Evolutionary conservation across 2,329 filamentous ascomycete species (phyloP).

Genomic region (Xylaria polymorpha): DNA sequence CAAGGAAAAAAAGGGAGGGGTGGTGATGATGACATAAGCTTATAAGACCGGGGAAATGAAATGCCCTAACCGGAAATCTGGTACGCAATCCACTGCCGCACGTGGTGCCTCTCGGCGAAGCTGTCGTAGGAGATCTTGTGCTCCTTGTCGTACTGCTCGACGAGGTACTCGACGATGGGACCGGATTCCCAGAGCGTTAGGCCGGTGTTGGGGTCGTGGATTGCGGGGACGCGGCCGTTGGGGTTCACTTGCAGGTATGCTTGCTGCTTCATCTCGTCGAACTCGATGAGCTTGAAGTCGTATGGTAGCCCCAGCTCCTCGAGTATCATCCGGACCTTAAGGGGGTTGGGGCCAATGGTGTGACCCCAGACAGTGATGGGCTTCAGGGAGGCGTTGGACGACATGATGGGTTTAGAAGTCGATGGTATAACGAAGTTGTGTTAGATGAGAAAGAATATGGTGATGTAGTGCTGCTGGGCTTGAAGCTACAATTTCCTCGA

Average conservation of each 20-base stretch:
- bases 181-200: conserved; percentile 42
- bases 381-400: conserved; percentile 42
- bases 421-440: neutral
- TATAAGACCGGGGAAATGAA: neutral
- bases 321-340: conserved; percentile 49
- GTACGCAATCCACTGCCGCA: conserved; percentile 59
- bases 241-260: conserved; percentile 38
- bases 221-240: conserved; percentile 40
- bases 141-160: conserved; percentile 53
- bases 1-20: no score
- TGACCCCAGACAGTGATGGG: conserved; percentile 48
- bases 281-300: conserved; percentile 37
- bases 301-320: conserved; percentile 49
- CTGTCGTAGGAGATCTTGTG: conserved; percentile 51
- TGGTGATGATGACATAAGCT: neutral
- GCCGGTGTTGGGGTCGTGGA: conserved; percentile 41
- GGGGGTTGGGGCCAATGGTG: conserved; percentile 47
- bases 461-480: neutral
- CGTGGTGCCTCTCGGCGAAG: conserved; percentile 52
- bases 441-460: neutral
- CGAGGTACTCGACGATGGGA: conserved; percentile 40
- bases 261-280: conserved; percentile 35
- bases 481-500: neutral
- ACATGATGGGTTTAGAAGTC: conserved; percentile 17
- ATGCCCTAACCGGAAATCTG: conserved; percentile 53